Percentiles rank a stretch among this genome's conserved stretches.
phyloP scores from a whole-genome alignment of 768 basidiomycete species.

The Suillus placidus region DNA sequence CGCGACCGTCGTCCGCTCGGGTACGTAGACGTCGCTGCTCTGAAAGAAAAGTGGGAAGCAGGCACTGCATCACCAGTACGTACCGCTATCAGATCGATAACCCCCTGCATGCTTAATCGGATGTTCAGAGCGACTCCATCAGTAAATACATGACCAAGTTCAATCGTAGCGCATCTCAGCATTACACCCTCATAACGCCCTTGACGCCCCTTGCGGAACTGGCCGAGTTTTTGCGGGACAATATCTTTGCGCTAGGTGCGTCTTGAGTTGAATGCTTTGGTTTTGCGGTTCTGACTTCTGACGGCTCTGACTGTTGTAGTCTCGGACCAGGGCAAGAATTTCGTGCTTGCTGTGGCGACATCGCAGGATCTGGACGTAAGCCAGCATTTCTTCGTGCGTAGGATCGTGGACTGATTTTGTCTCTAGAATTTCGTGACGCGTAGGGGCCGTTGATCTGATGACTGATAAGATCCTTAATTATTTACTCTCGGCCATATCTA shows the following conservation, averaged over 20 bases:
- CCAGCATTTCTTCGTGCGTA: neutral
- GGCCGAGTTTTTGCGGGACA: slow-evolving; percentile 73
- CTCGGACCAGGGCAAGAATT: slow-evolving; percentile 80
- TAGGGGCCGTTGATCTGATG: neutral
- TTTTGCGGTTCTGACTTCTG: slow-evolving; percentile 8
- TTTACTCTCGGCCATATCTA: neutral
- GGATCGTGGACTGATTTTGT: neutral
- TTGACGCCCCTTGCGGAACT: slow-evolving; percentile 76
- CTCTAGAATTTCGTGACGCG: slow-evolving; percentile 4
- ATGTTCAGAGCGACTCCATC: slow-evolving; percentile 69
- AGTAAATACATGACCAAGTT: slow-evolving; percentile 73
- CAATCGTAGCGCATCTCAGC: slow-evolving; percentile 60
- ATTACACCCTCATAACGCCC: slow-evolving; percentile 83
- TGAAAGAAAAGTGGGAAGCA: slow-evolving; percentile 81
- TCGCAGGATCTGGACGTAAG: slow-evolving; percentile 64
- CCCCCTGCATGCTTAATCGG: neutral
- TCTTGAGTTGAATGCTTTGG: slow-evolving; percentile 5
- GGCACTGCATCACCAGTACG: slow-evolving; percentile 71
- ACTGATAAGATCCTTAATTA: neutral
- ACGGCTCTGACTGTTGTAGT: slow-evolving; percentile 47
- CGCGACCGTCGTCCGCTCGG: slow-evolving; percentile 74
- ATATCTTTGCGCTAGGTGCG: slow-evolving; percentile 78
- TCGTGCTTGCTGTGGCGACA: slow-evolving; percentile 82
- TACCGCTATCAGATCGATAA: slow-evolving; percentile 2
- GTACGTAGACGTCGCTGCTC: slow-evolving; percentile 74